Conservation (phyloP, 2,329 filamentous ascomycete species). For the Fusarium nodosum region DNA sequence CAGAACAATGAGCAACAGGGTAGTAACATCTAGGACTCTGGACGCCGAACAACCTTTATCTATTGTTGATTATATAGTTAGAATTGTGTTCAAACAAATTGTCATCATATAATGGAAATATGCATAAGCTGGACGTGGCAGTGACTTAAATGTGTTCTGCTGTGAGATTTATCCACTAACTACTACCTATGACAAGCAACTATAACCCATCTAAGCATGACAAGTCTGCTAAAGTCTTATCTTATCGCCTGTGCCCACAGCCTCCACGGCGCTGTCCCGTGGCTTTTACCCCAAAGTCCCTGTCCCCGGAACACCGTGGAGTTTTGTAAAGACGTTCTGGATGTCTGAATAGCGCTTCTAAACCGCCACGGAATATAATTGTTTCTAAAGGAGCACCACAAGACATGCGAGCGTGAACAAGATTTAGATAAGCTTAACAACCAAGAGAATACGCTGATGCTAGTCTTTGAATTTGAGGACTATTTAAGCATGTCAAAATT, state of each 20-base stretch:
- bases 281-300: neutral
- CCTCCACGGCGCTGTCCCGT: neutral
- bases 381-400: accelerated
- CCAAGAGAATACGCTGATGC: neutral
- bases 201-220: neutral
- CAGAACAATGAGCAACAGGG: neutral
- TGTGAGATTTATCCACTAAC: neutral
- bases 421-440: neutral
- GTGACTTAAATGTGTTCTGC: neutral
- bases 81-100: neutral
- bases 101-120: too few relatives aligned
- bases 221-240: neutral
- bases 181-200: neutral
- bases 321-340: neutral
- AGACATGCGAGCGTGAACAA: accelerated
- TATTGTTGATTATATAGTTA: neutral
- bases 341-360: neutral
- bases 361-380: neutral
- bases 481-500: neutral
- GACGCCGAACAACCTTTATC: neutral
- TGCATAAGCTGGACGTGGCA: neutral
- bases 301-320: neutral
- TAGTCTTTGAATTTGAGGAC: accelerated
- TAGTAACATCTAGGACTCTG: neutral
- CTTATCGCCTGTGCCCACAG: neutral